Evolutionary conservation across 148 eudicot genomes (phyloP), one percentile per base, ranked within the genome.

Genomic region (Linanthus parryae): DNA sequence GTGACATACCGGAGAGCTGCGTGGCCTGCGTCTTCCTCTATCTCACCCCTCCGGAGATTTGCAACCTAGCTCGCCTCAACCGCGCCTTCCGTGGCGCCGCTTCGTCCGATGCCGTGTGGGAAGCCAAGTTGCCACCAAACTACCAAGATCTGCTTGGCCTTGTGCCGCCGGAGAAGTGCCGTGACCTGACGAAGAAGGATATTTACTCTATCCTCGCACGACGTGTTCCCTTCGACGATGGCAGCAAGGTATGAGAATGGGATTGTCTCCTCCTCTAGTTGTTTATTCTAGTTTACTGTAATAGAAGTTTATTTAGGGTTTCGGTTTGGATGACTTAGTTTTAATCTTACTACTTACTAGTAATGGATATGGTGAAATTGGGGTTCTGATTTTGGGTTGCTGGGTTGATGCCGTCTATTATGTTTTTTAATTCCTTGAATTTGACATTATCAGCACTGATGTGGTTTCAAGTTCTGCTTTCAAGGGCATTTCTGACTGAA

Each of bases 1-100:
- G 97, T 0, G 97, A 91, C 55, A 86, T 91, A 63, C 97, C 95
- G 33, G 95, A 91, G 63, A 87, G 82, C 18, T 91, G 97, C 72
- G 86, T 91, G 11, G 97, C 97, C 1, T 67, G 86, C 38, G 97
- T 91, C 8, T 83, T 91, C 57, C 60, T 81, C 17, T 59, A 91
- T 64, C 63, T 91, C 5, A 76, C 86, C 3, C 97, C 97, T 53
- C 92, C 94, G 40, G 89, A 91, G 70, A 91, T 91, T 25, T 91
- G 97, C 60, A 91, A 81, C 46, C 67, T 91, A 30, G 97, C 97
- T 0, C 73, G 88, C 9, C 86, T 91, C 27, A 91, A 91, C 30
- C 77, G 89, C 16, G 94, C 95, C 15, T 91, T 91, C 67, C 95
- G 94, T 33, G 84, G 89, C 4, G 95, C 97, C 10, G 95, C 97